Base-by-base conservation (phyloP, 495 filamentous ascomycete genomes). In the Aspergillus olivimuriae region DNA sequence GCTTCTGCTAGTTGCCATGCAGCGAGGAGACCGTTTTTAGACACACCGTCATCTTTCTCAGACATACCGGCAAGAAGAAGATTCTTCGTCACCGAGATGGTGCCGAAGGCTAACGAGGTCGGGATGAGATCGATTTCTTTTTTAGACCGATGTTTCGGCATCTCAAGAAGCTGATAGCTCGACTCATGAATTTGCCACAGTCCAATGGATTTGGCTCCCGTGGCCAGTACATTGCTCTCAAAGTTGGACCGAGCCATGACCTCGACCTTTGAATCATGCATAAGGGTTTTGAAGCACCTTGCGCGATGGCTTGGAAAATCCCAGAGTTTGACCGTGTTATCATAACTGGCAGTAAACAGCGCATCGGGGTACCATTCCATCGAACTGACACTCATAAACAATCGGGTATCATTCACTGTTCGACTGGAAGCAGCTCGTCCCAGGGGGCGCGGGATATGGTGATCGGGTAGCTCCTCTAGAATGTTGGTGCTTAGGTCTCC, bases 281-380 rank as follows among this genome's bases (percentile, higher is more conserved):
- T 18, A 55, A 89, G 74, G 1, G 74, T 80, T 30, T 70, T 71
- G 4, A 69, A 39, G 41, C 67, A 74, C 16, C 42, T 53, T 2
- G 55, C 57, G 55, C 17, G 56, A 30, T 22, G 56, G 58, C 34
- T 22, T 3, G 65, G 43, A 0, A 75, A 62, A 41, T 77, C 66
- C 87, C 89, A 97, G 7, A 88, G 60, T 42, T 89, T 88, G 17
- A 92, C 82, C 0, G 78, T 84, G 5, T 77, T 65, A 48, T 98
- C 92, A 51, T 87, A 94, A 19, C 88, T 86, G 0, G 82, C 83
- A 0, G 89, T 89, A 48, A 82, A 94, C 0, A 89, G 70, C 3
- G 64, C 64, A 4, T 72, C 57, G 16, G 75, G 76, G 24, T 81
- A 82, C 65, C 89, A 94, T 31, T 82, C 76, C 2, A 87, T 78